A percentile compares a stretch with the other conserved stretches of the same genome.
These are phyloP conservation scores for Polychaeton citri DNA, from an alignment of 2,329 filamentous ascomycete species.

Conservation along the genomic window DNA sequence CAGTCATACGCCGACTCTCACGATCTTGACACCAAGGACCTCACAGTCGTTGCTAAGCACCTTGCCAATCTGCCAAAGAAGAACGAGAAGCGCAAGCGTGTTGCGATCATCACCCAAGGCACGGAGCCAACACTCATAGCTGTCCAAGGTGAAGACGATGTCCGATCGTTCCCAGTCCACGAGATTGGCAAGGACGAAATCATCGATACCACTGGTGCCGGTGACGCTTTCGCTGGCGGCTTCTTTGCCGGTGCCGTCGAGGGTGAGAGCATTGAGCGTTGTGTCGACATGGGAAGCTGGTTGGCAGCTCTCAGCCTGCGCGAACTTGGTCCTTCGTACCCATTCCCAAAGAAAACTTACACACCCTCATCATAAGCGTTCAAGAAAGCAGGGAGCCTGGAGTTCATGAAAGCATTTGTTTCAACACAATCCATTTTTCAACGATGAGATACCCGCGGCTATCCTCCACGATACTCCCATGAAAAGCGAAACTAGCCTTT, in stretches of 20 bases:
- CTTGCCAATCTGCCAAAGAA: slow-evolving; percentile 85
- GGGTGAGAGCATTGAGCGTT: slow-evolving; percentile 64
- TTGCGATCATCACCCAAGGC: slow-evolving; percentile 89
- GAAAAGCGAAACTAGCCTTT: background rate
- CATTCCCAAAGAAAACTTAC: slow-evolving; percentile 26
- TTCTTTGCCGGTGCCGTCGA: slow-evolving; percentile 81
- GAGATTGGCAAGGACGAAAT: slow-evolving; percentile 66
- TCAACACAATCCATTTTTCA: background rate
- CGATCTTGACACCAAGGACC: slow-evolving; percentile 56
- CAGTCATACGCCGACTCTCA: slow-evolving; percentile 76
- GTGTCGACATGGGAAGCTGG: slow-evolving; percentile 92
- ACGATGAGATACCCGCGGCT: background rate
- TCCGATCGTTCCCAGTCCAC: slow-evolving; percentile 71
- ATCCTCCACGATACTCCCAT: background rate
- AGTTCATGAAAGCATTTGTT: background rate
- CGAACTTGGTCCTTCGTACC: slow-evolving; percentile 63
- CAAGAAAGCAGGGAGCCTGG: background rate
- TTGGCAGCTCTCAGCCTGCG: slow-evolving; percentile 85
- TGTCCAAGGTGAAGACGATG: slow-evolving; percentile 41
- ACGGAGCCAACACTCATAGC: slow-evolving; percentile 83
- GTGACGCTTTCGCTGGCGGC: slow-evolving; percentile 89
- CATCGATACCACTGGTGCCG: slow-evolving; percentile 92
- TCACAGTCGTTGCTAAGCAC: slow-evolving; percentile 72
- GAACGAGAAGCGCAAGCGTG: slow-evolving; percentile 70
- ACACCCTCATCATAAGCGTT: slow-evolving; percentile 6